A percentile compares a stretch with the other conserved stretches of the same genome.
phyloP scores from a whole-genome alignment of 768 basidiomycete species.

The Leccinum truebloodii region DNA sequence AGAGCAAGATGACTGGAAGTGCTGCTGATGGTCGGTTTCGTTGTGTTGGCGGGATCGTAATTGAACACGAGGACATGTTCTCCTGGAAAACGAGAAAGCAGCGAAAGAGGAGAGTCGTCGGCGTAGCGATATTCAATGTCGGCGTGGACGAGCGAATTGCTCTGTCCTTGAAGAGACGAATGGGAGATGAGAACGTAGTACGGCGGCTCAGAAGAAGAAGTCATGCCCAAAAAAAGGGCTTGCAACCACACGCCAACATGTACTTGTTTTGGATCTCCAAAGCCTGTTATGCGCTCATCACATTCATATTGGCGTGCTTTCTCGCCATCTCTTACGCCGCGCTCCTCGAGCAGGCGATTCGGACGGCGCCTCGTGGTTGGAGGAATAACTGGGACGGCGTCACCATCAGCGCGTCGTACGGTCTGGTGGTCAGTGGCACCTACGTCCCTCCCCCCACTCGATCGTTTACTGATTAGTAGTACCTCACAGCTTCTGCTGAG shows the following conservation, averaged over 20 bases:
- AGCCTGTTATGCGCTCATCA: constrained; percentile 52
- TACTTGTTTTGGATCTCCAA: constrained; percentile 49
- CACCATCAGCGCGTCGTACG: constrained; percentile 70
- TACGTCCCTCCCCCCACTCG: background rate
- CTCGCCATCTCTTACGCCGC: constrained; percentile 63
- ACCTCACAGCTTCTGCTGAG: constrained; percentile 54
- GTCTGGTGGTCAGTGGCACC: constrained; percentile 57
- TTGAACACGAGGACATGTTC: constrained; percentile 79
- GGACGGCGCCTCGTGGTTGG: constrained; percentile 61
- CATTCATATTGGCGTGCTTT: constrained; percentile 51
- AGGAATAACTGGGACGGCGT: constrained; percentile 65
- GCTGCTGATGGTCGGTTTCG: constrained; percentile 51
- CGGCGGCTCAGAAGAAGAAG: constrained; percentile 42
- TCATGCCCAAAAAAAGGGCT: constrained; percentile 6
- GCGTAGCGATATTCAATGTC: constrained; percentile 79
- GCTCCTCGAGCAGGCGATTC: constrained; percentile 70
- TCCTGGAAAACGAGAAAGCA: constrained; percentile 58
- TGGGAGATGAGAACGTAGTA: constrained; percentile 72
- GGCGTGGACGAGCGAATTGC: constrained; percentile 53
- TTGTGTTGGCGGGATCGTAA: constrained; percentile 49
- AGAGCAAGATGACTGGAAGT: constrained; percentile 49
- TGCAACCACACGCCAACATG: constrained; percentile 13
- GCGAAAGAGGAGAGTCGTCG: constrained; percentile 69
- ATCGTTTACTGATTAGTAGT: background rate
- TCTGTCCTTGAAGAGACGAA: constrained; percentile 44